Conservation (phyloP, 2,329 filamentous ascomycete genomes). For the Macroventuria anomochaeta region DNA sequence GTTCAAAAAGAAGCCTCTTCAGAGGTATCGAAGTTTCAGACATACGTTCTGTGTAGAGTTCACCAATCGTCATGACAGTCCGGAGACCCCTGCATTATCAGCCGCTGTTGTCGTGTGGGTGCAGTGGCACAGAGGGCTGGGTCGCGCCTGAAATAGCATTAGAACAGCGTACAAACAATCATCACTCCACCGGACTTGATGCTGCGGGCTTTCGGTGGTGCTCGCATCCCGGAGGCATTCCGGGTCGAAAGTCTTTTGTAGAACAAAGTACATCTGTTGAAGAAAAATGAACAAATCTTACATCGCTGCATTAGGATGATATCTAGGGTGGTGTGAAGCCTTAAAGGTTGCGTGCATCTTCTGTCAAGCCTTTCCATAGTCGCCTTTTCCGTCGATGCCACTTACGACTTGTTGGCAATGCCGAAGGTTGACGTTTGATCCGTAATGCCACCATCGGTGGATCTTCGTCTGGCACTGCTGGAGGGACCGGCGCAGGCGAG, state of each 20-base stretch:
- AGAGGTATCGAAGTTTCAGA: too few species aligned
- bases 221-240: not conserved
- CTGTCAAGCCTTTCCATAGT: conserved; percentile 33
- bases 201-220: not conserved
- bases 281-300: not conserved
- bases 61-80: not conserved
- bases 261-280: not conserved
- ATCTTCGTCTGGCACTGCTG: conserved; percentile 26
- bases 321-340: conserved; percentile 10
- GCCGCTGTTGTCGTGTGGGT: not conserved
- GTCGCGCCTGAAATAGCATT: conserved; percentile 9
- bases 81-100: not conserved
- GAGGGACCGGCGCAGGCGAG: conserved; percentile 24
- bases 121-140: conserved; percentile 9
- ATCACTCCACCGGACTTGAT: not conserved
- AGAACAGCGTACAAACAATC: not conserved
- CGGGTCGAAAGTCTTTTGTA: not conserved
- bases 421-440: conserved; percentile 24
- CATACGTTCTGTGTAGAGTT: too few species aligned
- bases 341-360: conserved; percentile 21
- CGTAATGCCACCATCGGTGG: conserved; percentile 27
- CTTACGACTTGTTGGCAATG: conserved; percentile 30
- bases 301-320: conserved; percentile 19
- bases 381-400: conserved; percentile 48
- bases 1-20: too few species aligned